A percentile compares a stretch with the other conserved stretches of the same genome.
Conservation (phyloP, 2,329 filamentous ascomycete species). For the Calonectria montana region DNA sequence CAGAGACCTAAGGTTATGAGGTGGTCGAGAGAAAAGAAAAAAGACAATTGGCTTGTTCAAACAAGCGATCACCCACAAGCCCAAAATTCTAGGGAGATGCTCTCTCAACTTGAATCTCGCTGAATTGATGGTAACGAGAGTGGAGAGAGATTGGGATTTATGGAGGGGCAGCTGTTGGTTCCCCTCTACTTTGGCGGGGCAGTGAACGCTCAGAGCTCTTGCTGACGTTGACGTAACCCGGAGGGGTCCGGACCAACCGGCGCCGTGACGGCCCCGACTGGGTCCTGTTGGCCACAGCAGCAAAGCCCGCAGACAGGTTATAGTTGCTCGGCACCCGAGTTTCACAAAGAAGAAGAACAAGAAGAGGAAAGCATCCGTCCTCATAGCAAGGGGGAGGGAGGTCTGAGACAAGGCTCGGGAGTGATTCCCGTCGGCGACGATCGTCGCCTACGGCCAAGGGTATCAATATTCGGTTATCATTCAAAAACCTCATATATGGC, state of each 20-base stretch:
- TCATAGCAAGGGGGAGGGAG: background rate
- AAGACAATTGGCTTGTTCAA: background rate
- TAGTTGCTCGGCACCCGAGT: background rate
- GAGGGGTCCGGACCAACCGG: constrained; percentile 29
- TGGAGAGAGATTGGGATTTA: constrained; percentile 27
- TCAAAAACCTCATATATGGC: constrained; percentile 22
- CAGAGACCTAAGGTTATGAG: background rate
- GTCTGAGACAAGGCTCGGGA: background rate
- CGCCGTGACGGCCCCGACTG: constrained; percentile 22
- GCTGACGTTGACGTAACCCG: background rate
- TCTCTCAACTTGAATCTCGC: background rate
- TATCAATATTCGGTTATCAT: constrained; percentile 13
- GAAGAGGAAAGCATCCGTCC: background rate
- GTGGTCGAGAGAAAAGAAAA: background rate
- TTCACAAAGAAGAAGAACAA: background rate
- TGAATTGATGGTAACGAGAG: constrained; percentile 3
- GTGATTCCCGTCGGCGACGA: background rate
- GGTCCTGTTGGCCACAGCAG: background rate
- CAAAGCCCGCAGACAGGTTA: background rate
- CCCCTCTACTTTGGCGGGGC: constrained; percentile 32
- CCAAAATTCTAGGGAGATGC: background rate
- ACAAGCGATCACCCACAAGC: background rate
- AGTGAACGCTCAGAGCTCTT: background rate
- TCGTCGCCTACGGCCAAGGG: background rate
- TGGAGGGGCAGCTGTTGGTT: constrained; percentile 34